phyloP scores from a whole-genome alignment of 2,329 filamentous ascomycete genomes.

The Xylariales sp. region DNA sequence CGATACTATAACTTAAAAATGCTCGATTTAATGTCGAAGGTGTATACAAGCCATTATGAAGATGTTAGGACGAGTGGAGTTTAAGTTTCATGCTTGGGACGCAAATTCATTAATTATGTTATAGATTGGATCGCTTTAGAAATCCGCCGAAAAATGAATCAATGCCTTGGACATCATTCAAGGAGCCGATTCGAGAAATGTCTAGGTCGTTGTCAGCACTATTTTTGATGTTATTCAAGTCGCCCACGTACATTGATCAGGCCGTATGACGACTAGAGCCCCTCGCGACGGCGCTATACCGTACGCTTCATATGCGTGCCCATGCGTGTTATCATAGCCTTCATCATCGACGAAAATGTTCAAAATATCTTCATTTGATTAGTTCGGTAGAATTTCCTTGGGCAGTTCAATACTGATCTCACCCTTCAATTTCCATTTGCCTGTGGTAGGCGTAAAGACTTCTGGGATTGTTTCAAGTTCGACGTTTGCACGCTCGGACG shows the following conservation, averaged over 20 bases:
- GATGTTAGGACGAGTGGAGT: background rate
- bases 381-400: background rate
- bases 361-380: slow-evolving; percentile 60
- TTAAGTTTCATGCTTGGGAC: background rate
- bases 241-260: slow-evolving; percentile 67
- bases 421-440: slow-evolving; percentile 67
- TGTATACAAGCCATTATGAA: background rate
- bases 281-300: slow-evolving; percentile 61
- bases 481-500: slow-evolving; percentile 59
- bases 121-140: slow-evolving; percentile 27
- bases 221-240: background rate
- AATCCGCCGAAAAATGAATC: slow-evolving; percentile 43
- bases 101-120: background rate
- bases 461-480: slow-evolving; percentile 65
- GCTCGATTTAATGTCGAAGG: background rate
- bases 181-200: slow-evolving; percentile 43
- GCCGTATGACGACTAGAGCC: slow-evolving; percentile 65
- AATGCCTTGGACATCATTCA: slow-evolving; percentile 36
- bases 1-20: slow-evolving; percentile 22
- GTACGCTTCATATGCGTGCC: slow-evolving; percentile 67
- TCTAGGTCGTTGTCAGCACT: slow-evolving; percentile 40
- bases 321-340: slow-evolving; percentile 66
- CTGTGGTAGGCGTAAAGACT: slow-evolving; percentile 67
- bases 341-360: slow-evolving; percentile 69
- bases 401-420: slow-evolving; percentile 31